Evolutionary conservation across 2,329 filamentous ascomycete genomes (phyloP).

Genomic region (Tolypocladium ovalisporum): DNA sequence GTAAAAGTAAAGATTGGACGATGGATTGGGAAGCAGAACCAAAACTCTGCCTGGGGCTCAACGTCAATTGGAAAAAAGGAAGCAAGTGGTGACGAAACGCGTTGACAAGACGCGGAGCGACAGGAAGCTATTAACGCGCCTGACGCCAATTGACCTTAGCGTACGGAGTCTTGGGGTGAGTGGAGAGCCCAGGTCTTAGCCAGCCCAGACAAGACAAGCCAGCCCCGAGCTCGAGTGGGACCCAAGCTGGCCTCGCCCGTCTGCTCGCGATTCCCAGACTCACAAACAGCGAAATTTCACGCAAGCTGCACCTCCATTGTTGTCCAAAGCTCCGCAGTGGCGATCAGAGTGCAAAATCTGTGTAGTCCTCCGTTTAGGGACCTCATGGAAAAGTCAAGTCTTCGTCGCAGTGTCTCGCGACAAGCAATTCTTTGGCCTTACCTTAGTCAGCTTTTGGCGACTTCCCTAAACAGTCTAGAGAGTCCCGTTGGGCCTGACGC

Average conservation of each 20-base stretch:
- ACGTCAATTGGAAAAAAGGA: neutral
- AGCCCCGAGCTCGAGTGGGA: neutral
- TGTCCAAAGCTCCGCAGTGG: neutral
- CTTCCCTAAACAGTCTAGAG: neutral
- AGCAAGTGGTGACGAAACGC: neutral
- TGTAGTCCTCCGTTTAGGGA: neutral
- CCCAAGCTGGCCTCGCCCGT: neutral
- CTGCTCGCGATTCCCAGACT: too few relatives aligned
- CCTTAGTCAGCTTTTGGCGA: conserved; percentile 3
- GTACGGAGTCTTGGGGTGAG: neutral
- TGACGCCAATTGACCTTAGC: neutral
- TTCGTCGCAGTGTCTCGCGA: neutral
- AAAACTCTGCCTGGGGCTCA: neutral
- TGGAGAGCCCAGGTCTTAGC: neutral
- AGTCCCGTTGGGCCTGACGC: neutral
- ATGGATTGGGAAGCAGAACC: neutral
- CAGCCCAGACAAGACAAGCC: neutral
- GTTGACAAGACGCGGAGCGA: conserved; percentile 1
- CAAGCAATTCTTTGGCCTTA: neutral
- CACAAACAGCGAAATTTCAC: neutral
- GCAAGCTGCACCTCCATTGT: neutral
- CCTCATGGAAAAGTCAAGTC: neutral
- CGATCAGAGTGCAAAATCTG: neutral
- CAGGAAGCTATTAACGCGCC: conserved; percentile 4
- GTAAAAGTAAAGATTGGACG: neutral